Base-by-base conservation (phyloP, 441 rosid genomes). In the Adansonia grandidieri region DNA sequence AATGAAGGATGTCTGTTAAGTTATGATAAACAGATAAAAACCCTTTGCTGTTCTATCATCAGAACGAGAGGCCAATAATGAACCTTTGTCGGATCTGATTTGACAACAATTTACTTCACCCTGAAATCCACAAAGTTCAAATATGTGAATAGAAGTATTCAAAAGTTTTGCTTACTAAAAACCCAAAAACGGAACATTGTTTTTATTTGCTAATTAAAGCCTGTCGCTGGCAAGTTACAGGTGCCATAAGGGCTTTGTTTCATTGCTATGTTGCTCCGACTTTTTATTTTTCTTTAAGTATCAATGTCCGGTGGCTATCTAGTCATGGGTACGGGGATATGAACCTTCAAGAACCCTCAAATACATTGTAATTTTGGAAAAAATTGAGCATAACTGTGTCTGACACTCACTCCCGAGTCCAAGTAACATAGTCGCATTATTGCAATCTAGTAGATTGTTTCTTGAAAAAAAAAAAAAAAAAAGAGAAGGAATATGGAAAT, bases 11-110 rank as follows among this genome's bases (percentile, higher is more conserved):
- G 71, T 17, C 32, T 47, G 79, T 45, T 56, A 45, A 78, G 28
- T 53, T 72, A 72, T 37, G 13, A 73, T 37, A 51, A 80, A 32
- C 37, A 32, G 37, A 2, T 32, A 32, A 32, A 32, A 32, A 84
- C 94, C 98, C 98, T 96, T 96, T 20, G 95, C 99, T 82, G 92
- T 94, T 68, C 89, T 87, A 76, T 96, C 99, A 76, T 96, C 98
- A 54, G 99, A 96, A 87, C 98, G 94, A 13, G 99, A 94, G 74
- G 99, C 99, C 84, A 96, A 79, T 80, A 92, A 83, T 57, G 93
- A 80, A 75, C 99, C 98, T 32, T 32, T 37, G 96, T 92, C 56
- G 98, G 98, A 91, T 94, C 98, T 98, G 98, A 96, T 88, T 96
- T 96, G 81, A 96, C 98, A 82, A 32, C 99, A 94, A 87, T 96